These are phyloP conservation scores for Ascochyta fabae DNA, from an alignment of 2,329 filamentous ascomycete species.

Conservation along the genomic window DNA sequence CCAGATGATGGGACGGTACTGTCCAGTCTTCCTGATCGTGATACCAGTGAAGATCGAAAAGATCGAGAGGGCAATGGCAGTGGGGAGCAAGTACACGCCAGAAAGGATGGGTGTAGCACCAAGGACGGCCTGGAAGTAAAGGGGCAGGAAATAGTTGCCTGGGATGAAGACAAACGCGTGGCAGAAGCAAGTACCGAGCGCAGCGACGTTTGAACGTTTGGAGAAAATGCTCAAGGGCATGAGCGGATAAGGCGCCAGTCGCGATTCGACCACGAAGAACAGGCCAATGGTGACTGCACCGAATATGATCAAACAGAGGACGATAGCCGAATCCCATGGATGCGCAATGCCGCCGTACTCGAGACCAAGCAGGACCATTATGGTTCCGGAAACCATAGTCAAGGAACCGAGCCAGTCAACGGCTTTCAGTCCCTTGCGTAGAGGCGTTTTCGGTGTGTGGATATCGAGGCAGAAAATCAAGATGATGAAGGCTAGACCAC, in stretches of 20 bases:
- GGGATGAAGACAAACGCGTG: slow-evolving; percentile 82
- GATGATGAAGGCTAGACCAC: slow-evolving; percentile 64
- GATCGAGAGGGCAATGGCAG: slow-evolving; percentile 70
- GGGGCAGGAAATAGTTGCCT: slow-evolving; percentile 78
- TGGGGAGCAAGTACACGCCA: slow-evolving; percentile 76
- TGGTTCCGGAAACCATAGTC: slow-evolving; percentile 74
- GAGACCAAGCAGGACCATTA: slow-evolving; percentile 86
- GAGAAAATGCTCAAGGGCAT: slow-evolving; percentile 77
- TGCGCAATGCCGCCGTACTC: slow-evolving; percentile 79
- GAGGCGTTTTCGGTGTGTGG: slow-evolving; percentile 69
- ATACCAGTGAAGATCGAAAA: slow-evolving; percentile 65
- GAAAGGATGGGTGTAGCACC: slow-evolving; percentile 72
- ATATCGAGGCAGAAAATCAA: slow-evolving; percentile 67
- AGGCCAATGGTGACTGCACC: slow-evolving; percentile 67
- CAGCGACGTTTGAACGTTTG: slow-evolving; percentile 68
- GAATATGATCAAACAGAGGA: slow-evolving; percentile 80
- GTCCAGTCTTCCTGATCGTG: slow-evolving; percentile 55
- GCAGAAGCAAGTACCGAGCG: slow-evolving; percentile 70
- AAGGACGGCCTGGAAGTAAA: slow-evolving; percentile 83
- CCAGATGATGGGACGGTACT: slow-evolving; percentile 52
- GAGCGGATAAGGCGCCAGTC: slow-evolving; percentile 76
- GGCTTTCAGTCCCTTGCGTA: slow-evolving; percentile 66
- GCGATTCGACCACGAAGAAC: slow-evolving; percentile 77
- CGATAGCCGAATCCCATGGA: slow-evolving; percentile 76
- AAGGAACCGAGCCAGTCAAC: slow-evolving; percentile 72